phyloP scores from a whole-genome alignment of 805 yeast species.

The Geotrichum ghanense region DNA sequence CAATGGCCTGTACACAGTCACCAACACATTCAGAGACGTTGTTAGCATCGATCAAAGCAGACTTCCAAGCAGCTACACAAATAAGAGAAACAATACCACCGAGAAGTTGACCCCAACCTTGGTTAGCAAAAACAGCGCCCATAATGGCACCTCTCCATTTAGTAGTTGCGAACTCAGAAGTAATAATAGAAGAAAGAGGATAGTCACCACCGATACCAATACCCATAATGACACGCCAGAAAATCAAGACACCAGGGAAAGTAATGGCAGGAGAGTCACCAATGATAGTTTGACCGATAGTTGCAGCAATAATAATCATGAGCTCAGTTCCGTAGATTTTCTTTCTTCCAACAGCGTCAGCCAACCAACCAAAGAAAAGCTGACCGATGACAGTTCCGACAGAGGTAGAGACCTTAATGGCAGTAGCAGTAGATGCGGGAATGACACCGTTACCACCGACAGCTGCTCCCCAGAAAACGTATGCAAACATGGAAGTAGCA shows the following conservation, averaged over 20 bases:
- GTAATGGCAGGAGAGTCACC: conserved; percentile 64
- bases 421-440: conserved; percentile 64
- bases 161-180: conserved; percentile 87
- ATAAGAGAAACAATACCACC: conserved; percentile 80
- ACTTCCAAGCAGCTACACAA: conserved; percentile 67
- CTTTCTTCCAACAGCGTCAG: conserved; percentile 79
- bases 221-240: conserved; percentile 82
- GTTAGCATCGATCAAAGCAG: conserved; percentile 41
- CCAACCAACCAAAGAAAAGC: conserved; percentile 69
- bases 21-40: conserved; percentile 50
- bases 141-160: conserved; percentile 97
- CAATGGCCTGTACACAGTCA: conserved; percentile 65
- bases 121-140: conserved; percentile 95
- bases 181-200: conserved; percentile 85
- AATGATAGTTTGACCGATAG: conserved; percentile 62
- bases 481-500: conserved; percentile 67
- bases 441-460: conserved; percentile 29
- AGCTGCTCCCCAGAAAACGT: conserved; percentile 58
- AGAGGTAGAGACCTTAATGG: conserved; percentile 79
- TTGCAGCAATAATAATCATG: conserved; percentile 71
- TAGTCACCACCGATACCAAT: conserved; percentile 97
- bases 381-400: conserved; percentile 94
- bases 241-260: conserved; percentile 62
- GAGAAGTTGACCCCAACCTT: conserved; percentile 89
- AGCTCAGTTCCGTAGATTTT: conserved; percentile 78